Conservation (phyloP, 108 stramenopile species). For the Seminavis robusta region DNA sequence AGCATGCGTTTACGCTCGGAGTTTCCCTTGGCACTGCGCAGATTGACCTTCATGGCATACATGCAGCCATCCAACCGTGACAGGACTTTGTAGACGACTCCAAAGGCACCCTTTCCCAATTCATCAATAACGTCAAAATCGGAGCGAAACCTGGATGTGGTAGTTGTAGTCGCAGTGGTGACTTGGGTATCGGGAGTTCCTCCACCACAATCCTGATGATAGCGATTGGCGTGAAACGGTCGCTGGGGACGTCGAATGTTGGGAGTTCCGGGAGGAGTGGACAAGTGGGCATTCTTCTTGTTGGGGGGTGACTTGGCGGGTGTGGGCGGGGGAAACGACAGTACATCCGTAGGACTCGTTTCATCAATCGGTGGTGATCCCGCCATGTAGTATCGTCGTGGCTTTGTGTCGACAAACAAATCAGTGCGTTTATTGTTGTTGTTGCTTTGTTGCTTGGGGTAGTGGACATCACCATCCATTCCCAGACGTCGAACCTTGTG, state of each 20-base stretch:
- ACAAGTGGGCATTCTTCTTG: not conserved
- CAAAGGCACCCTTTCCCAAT: slow-evolving; percentile 79
- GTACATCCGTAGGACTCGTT: slow-evolving; percentile 58
- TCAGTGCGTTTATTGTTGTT: not conserved
- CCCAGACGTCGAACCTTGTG: slow-evolving; percentile 44
- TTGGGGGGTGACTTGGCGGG: slow-evolving; percentile 1
- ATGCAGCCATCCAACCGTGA: slow-evolving; percentile 72
- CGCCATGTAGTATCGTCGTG: slow-evolving; percentile 6
- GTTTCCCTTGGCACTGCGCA: slow-evolving; percentile 58
- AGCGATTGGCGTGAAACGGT: not conserved
- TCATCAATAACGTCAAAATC: slow-evolving; percentile 79
- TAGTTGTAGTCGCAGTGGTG: not conserved
- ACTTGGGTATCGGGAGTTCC: not conserved
- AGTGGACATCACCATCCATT: slow-evolving; percentile 32
- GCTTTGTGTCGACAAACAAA: slow-evolving; percentile 6
- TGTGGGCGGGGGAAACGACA: slow-evolving; percentile 26
- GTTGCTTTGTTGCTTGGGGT: slow-evolving; percentile 7
- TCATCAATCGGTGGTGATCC: slow-evolving; percentile 13
- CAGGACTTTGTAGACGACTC: slow-evolving; percentile 72
- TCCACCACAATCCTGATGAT: slow-evolving; percentile 2
- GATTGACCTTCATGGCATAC: slow-evolving; percentile 84
- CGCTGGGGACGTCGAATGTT: not conserved
- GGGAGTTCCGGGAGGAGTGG: slow-evolving; percentile 5
- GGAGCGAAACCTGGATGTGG: slow-evolving; percentile 46
- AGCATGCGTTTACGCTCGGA: slow-evolving; percentile 78